phyloP scores from a whole-genome alignment of 2,329 filamentous ascomycete genomes.

The Lithohypha guttulata region DNA sequence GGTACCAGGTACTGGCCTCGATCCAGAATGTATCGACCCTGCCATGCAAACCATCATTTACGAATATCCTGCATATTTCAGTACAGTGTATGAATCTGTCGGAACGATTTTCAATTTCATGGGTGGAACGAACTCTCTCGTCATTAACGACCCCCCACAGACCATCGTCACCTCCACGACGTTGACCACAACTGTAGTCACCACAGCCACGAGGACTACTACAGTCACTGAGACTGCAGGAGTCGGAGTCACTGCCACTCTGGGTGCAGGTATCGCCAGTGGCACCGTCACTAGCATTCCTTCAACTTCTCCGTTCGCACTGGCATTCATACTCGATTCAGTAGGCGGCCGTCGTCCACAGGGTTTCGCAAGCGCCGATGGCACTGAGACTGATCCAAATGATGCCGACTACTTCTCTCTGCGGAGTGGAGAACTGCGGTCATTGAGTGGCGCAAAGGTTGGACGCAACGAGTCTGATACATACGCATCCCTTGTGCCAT shows the following conservation, averaged over 20 bases:
- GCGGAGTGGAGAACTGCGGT: constrained; percentile 10
- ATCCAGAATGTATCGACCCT: constrained; percentile 2
- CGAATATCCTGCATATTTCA: constrained; percentile 12
- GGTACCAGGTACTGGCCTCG: not conserved
- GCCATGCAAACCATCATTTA: not conserved
- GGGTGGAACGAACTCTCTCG: constrained; percentile 16
- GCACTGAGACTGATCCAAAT: not conserved
- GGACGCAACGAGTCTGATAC: constrained; percentile 16
- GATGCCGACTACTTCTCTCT: constrained; percentile 13
- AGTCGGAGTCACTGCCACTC: constrained; percentile 3
- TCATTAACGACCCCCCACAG: constrained; percentile 17
- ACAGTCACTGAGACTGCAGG: not conserved
- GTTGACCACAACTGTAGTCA: constrained; percentile 17
- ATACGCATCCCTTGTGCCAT: constrained; percentile 9
- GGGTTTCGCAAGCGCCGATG: not conserved
- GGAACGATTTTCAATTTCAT: constrained; percentile 18
- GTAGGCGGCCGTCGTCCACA: not conserved
- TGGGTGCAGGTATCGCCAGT: constrained; percentile 16
- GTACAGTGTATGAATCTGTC: constrained; percentile 18
- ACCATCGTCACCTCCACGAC: constrained; percentile 17
- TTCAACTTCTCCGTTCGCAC: constrained; percentile 10
- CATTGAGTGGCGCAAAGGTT: constrained; percentile 10
- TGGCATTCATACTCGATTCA: constrained; percentile 11
- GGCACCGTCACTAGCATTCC: constrained; percentile 14
- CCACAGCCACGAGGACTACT: constrained; percentile 7